Evolutionary conservation across 169 alveolate species (phyloP), one percentile per base, ranked within the genome.

Genomic region (Plasmodium chabaudi): DNA sequence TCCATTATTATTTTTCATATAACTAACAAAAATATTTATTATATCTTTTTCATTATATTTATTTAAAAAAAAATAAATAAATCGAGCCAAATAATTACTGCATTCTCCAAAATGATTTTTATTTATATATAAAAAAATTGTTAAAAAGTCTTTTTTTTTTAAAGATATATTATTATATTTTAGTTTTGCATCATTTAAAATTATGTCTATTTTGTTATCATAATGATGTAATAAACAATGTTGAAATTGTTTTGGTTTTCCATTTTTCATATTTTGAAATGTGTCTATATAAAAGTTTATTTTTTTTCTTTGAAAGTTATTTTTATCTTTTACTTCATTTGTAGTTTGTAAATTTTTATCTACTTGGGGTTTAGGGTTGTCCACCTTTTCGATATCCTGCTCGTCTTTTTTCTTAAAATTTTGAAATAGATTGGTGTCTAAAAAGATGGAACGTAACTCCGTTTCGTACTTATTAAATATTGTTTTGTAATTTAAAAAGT

Each of bases 401-500:
- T 21, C 27, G 0, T 19, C 2, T 5, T 61, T 39, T n/a, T 65
- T 17, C 12, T 9, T 21, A 3, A 65, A 17, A 17, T 1, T 2
- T 59, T 59, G 21, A 17, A 59, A 17, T 7, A 17, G 21, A 21
- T 2, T 53, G 69, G 7, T 55, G 51, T 53, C 15, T 25, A 55
- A 71, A 71, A 5, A 39, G 19, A 9, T 44, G 53, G 7, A 0
- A 34, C 0, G 55, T 59, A 79, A 27, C 47, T 79, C 89, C 25
- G 17, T 70, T 67, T 79, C 53, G 68, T 79, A 79, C 42, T 49
- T 79, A 25, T 79, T 79, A 67, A 79, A 79, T 13, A 79, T 15
- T 10, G 72, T 68, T 79, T 49, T 57, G 25, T 79, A 67, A 67
- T 79, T 79, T 42, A 79, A 53, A 79, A 79, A 79, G 17, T 79